A percentile compares a stretch with the other conserved stretches of the same genome.
These are phyloP conservation scores for Aspergillus asperescens DNA, from an alignment of 495 filamentous ascomycete genomes.

Conservation along the genomic window DNA sequence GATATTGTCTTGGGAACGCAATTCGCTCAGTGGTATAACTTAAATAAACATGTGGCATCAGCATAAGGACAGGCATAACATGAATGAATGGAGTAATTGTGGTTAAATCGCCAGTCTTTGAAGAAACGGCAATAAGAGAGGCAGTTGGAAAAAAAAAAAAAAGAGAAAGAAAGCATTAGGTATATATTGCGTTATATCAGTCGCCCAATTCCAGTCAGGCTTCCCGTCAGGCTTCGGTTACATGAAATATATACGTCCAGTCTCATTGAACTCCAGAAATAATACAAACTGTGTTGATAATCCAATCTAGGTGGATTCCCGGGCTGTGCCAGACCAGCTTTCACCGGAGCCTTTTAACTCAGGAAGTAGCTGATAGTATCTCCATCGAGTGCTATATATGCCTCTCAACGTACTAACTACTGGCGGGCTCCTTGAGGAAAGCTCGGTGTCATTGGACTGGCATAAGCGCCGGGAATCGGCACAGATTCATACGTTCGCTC, in stretches of 20 bases:
- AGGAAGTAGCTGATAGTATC: background rate
- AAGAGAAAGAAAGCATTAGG: slow-evolving; percentile 4
- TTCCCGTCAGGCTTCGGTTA: background rate
- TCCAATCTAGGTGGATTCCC: background rate
- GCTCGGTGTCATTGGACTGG: slow-evolving; percentile 37
- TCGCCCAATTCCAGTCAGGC: slow-evolving; percentile 11
- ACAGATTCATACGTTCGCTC: slow-evolving; percentile 49
- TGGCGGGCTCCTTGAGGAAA: slow-evolving; percentile 24
- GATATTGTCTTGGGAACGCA: background rate
- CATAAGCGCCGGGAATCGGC: slow-evolving; percentile 49
- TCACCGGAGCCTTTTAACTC: background rate
- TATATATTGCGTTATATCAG: background rate
- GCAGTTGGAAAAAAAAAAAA: slow-evolving; percentile 3
- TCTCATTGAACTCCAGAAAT: background rate
- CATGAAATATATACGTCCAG: background rate
- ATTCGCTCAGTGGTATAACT: slow-evolving; percentile 5
- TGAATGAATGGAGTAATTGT: background rate
- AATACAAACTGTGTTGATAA: background rate
- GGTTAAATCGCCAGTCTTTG: background rate
- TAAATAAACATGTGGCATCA: slow-evolving; percentile 1
- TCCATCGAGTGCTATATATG: background rate
- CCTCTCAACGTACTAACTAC: slow-evolving; percentile 2
- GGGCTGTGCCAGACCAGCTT: background rate
- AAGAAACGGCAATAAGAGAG: background rate
- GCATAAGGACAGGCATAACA: background rate